Evolutionary conservation across 768 basidiomycete species (phyloP).

Genomic region (Lactifluus hygrophoroides): DNA sequence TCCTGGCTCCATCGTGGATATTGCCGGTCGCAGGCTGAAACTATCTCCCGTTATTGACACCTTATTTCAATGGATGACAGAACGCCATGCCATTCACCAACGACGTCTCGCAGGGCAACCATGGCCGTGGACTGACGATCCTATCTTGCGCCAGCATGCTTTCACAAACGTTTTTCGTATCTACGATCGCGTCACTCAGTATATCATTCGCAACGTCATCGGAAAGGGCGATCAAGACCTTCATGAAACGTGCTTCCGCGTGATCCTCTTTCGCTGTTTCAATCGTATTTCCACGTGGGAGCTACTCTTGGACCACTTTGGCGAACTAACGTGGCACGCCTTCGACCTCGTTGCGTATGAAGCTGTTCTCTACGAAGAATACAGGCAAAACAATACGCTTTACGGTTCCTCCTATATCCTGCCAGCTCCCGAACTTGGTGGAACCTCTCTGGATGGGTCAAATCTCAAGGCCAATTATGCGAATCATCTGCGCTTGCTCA

Average conservation of each 20-base stretch:
- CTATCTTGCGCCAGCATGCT: slow-evolving; percentile 42
- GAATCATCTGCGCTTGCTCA: slow-evolving; percentile 52
- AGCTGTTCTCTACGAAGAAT: slow-evolving; percentile 39
- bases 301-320: slow-evolving; percentile 41
- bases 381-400: slow-evolving; percentile 34
- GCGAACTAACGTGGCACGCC: slow-evolving; percentile 50
- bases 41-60: slow-evolving; percentile 25
- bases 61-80: slow-evolving; percentile 27
- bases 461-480: slow-evolving; percentile 33
- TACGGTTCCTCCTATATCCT: slow-evolving; percentile 69
- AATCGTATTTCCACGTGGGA: slow-evolving; percentile 69
- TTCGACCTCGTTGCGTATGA: slow-evolving; percentile 49
- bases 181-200: slow-evolving; percentile 63
- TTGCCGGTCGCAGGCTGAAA: slow-evolving; percentile 23
- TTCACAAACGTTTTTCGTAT: slow-evolving; percentile 76
- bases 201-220: slow-evolving; percentile 58
- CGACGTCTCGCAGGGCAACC: slow-evolving; percentile 25
- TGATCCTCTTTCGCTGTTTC: slow-evolving; percentile 63
- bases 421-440: slow-evolving; percentile 51
- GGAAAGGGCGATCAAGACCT: slow-evolving; percentile 53
- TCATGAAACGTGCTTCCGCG: slow-evolving; percentile 60
- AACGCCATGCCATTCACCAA: slow-evolving; percentile 27
- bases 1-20: slow-evolving; percentile 16
- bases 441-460: slow-evolving; percentile 14
- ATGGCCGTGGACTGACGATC: slow-evolving; percentile 55